Percentiles rank a stretch among this genome's conserved stretches.
phyloP scores from a whole-genome alignment of 495 filamentous ascomycete genomes.

The Aspergillus nanangensis region DNA sequence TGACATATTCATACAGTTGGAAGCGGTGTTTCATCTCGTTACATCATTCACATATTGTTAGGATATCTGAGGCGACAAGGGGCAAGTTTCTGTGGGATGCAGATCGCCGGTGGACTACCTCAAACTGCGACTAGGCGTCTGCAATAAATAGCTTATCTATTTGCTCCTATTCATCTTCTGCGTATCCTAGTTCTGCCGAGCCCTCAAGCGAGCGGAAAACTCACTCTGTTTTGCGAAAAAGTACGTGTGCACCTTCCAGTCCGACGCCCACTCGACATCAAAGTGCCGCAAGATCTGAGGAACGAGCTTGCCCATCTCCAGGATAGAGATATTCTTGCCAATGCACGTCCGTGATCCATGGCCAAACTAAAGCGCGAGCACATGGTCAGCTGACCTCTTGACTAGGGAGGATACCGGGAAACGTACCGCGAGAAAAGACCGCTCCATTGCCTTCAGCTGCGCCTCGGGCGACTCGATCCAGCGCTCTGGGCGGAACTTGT shows the following conservation, averaged over 20 bases:
- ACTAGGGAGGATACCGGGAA: slow-evolving; percentile 3
- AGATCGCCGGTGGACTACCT: too few relatives aligned
- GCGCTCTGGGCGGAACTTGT: slow-evolving; percentile 44
- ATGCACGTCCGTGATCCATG: slow-evolving; percentile 61
- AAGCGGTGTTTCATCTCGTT: too few relatives aligned
- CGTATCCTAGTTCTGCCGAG: too few relatives aligned
- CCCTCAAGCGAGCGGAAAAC: too few relatives aligned
- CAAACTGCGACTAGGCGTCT: too few relatives aligned
- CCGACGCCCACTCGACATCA: not conserved
- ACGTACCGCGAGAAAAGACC: slow-evolving; percentile 14
- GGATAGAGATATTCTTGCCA: slow-evolving; percentile 67
- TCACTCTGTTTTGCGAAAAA: not conserved
- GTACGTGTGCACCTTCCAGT: not conserved
- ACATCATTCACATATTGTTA: too few relatives aligned
- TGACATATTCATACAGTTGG: too few relatives aligned
- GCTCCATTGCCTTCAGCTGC: slow-evolving; percentile 41
- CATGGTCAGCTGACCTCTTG: not conserved
- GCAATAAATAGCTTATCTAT: too few relatives aligned
- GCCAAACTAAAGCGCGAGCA: slow-evolving; percentile 41
- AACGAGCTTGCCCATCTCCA: slow-evolving; percentile 79
- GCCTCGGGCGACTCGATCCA: slow-evolving; percentile 39
- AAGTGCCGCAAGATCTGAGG: slow-evolving; percentile 27
- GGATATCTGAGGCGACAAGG: too few relatives aligned
- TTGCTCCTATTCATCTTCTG: too few relatives aligned
- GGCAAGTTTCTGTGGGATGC: too few relatives aligned